Conservation (phyloP, 352 stramenopile species). For the Phytopythium litorale region DNA sequence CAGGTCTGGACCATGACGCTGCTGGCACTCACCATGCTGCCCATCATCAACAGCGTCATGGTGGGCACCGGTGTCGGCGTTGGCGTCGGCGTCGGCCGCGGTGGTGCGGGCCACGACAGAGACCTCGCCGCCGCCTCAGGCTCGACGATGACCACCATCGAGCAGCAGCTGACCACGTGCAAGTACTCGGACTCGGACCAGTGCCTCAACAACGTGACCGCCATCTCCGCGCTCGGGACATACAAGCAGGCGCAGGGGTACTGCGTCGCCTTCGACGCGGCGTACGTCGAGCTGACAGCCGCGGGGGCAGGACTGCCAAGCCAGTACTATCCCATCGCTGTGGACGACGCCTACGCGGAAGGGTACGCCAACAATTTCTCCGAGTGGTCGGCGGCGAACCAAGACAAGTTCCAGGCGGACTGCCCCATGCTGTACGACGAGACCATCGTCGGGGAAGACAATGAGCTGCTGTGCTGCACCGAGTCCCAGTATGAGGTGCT, state of each 20-base stretch:
- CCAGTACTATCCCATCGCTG: conserved; percentile 64
- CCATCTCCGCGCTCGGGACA: conserved; percentile 38
- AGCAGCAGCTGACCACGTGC: conserved; percentile 53
- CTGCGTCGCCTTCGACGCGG: conserved; percentile 66
- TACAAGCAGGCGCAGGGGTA: conserved; percentile 44
- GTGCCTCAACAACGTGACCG: conserved; percentile 53
- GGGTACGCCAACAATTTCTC: conserved; percentile 75
- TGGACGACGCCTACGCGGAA: conserved; percentile 43
- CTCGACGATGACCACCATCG: conserved; percentile 13
- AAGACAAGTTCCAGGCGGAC: conserved; percentile 60
- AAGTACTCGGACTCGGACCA: conserved; percentile 59
- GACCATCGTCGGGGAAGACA: conserved; percentile 32
- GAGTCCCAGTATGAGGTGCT: conserved; percentile 68
- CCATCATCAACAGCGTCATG: conserved; percentile 40
- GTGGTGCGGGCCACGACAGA: not conserved
- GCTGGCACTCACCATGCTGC: conserved; percentile 35
- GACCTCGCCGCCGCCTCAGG: conserved; percentile 13
- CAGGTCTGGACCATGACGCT: conserved; percentile 38
- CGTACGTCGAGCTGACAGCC: conserved; percentile 43
- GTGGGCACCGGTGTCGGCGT: conserved; percentile 17
- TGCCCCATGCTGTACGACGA: conserved; percentile 70
- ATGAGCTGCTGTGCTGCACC: conserved; percentile 73
- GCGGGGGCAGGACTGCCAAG: conserved; percentile 31
- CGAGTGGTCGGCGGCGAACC: conserved; percentile 51
- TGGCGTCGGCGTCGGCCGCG: not conserved